A percentile compares a stretch with the other conserved stretches of the same genome.
These are phyloP conservation scores for Dichotomopilus funicola DNA, from an alignment of 2,329 filamentous ascomycete species.

Conservation along the genomic window DNA sequence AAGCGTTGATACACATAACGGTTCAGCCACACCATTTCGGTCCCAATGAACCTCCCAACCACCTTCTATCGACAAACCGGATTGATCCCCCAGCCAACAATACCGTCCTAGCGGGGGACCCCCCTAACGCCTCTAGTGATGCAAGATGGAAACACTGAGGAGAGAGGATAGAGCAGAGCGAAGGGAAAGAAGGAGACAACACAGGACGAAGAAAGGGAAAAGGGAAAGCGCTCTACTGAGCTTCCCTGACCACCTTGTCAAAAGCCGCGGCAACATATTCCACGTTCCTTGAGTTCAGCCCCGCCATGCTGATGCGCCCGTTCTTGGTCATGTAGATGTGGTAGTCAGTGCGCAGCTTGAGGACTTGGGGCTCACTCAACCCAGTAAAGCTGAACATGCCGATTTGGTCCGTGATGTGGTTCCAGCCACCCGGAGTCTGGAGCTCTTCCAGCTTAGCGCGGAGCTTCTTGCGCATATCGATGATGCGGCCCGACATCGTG, in stretches of 20 bases:
- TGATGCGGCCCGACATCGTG: conserved; percentile 95
- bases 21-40: too few relatives aligned
- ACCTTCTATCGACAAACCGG: too few relatives aligned
- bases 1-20: too few relatives aligned
- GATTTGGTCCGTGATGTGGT: conserved; percentile 97
- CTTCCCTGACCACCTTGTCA: conserved; percentile 68
- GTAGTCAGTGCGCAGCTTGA: conserved; percentile 60
- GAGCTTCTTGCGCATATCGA: conserved; percentile 76
- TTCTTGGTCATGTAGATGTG: conserved; percentile 97
- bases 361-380: conserved; percentile 65
- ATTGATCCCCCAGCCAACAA: too few relatives aligned
- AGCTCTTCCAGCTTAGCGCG: conserved; percentile 75
- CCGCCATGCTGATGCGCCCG: conserved; percentile 95
- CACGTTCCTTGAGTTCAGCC: conserved; percentile 86
- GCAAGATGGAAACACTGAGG: too few relatives aligned
- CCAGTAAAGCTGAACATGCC: conserved; percentile 98
- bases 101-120: too few relatives aligned
- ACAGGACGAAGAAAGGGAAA: too few relatives aligned
- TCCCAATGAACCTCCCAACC: too few relatives aligned
- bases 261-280: conserved; percentile 90
- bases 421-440: conserved; percentile 84
- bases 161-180: too few relatives aligned
- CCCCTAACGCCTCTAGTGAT: too few relatives aligned
- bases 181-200: too few relatives aligned
- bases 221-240: conserved; percentile 17